These are phyloP conservation scores for Auricularia cornea DNA, from an alignment of 768 basidiomycete species.

Conservation along the genomic window DNA sequence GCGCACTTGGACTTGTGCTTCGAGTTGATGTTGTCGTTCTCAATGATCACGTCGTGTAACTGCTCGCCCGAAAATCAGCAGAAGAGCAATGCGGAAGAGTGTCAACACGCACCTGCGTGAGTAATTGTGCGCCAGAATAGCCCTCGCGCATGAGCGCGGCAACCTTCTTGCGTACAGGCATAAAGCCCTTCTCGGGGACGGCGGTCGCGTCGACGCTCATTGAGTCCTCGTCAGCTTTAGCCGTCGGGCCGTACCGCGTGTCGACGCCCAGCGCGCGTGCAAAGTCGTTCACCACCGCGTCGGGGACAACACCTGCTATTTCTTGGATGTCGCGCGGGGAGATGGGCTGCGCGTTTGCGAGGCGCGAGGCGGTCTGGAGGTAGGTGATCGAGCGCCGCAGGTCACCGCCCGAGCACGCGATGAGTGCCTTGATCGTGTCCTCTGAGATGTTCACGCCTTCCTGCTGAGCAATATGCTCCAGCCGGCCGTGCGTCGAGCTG, in stretches of 20 bases:
- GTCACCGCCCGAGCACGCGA: slow-evolving; percentile 80
- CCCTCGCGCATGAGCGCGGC: slow-evolving; percentile 76
- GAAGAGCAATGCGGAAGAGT: slow-evolving; percentile 7
- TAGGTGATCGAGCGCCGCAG: slow-evolving; percentile 96
- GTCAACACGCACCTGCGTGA: slow-evolving; percentile 69
- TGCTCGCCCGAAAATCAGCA: slow-evolving; percentile 24
- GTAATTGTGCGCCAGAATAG: slow-evolving; percentile 83
- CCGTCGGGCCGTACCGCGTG: slow-evolving; percentile 19
- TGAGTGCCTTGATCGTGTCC: slow-evolving; percentile 50
- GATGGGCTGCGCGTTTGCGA: slow-evolving; percentile 74
- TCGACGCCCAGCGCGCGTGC: slow-evolving; percentile 69
- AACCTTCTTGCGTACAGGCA: slow-evolving; percentile 60
- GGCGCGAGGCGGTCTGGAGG: slow-evolving; percentile 87
- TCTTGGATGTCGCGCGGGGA: slow-evolving; percentile 80
- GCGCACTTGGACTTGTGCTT: slow-evolving; percentile 76
- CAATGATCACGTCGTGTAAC: slow-evolving; percentile 85
- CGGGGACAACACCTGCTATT: slow-evolving; percentile 92
- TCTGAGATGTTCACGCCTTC: slow-evolving; percentile 57
- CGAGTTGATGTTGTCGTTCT: slow-evolving; percentile 72
- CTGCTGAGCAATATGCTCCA: slow-evolving; percentile 68
- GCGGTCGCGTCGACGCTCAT: slow-evolving; percentile 36
- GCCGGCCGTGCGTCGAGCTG: slow-evolving; percentile 60
- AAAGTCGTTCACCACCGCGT: slow-evolving; percentile 57
- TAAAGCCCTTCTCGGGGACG: slow-evolving; percentile 38
- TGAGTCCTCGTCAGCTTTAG: slow-evolving; percentile 34